Percentiles rank a stretch among this genome's conserved stretches.
Evolutionary conservation across 2,329 filamentous ascomycete species (phyloP).

Genomic region (Diaporthe nobilis): DNA sequence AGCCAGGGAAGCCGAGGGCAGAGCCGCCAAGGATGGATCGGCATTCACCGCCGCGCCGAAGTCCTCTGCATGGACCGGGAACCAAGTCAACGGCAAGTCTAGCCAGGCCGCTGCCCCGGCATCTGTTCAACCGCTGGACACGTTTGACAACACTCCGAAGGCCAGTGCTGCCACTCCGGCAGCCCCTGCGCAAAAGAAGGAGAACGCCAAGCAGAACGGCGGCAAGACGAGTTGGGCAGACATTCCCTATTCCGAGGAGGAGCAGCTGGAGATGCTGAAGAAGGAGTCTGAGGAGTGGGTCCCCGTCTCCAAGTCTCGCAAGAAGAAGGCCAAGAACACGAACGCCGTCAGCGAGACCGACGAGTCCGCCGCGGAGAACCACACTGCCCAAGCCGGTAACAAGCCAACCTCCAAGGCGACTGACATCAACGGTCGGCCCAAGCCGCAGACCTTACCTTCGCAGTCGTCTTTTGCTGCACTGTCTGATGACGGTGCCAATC

Average conservation of each 20-base stretch:
- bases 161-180: slow-evolving; percentile 51
- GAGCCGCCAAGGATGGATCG: slow-evolving; percentile 85
- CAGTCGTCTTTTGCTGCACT: slow-evolving; percentile 65
- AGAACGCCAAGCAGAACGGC: slow-evolving; percentile 50
- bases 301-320: slow-evolving; percentile 65
- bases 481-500: slow-evolving; percentile 56
- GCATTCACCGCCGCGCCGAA: slow-evolving; percentile 64
- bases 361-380: slow-evolving; percentile 44
- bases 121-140: slow-evolving; percentile 69
- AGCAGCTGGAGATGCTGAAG: slow-evolving; percentile 72
- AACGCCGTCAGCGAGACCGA: slow-evolving; percentile 50
- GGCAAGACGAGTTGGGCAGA: slow-evolving; percentile 63
- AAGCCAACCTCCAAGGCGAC: slow-evolving; percentile 43
- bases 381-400: slow-evolving; percentile 42
- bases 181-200: slow-evolving; percentile 53
- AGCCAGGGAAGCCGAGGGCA: slow-evolving; percentile 86
- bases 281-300: slow-evolving; percentile 70
- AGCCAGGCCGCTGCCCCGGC: slow-evolving; percentile 53
- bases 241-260: slow-evolving; percentile 71
- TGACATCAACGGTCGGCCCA: slow-evolving; percentile 49
- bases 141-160: slow-evolving; percentile 61
- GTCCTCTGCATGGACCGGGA: slow-evolving; percentile 58
- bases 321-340: slow-evolving; percentile 59
- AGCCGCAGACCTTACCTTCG: slow-evolving; percentile 54
- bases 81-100: slow-evolving; percentile 60